A percentile compares a stretch with the other conserved stretches of the same genome.
phyloP scores from a whole-genome alignment of 1,139 yeast genomes.

The Meyerozyma guilliermondii region DNA sequence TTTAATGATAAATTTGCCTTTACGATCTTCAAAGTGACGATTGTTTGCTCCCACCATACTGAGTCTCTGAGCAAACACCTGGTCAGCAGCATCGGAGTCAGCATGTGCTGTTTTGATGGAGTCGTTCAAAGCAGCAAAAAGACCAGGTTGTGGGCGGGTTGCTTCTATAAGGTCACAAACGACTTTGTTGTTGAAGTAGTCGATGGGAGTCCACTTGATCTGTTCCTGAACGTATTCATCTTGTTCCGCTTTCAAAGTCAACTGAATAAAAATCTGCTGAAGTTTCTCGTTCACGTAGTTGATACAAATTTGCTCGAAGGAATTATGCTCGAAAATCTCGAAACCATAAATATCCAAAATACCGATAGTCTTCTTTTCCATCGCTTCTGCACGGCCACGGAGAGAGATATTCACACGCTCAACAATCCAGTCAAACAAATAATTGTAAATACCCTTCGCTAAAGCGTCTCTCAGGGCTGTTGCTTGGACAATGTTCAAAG shows the following conservation, averaged over 20 bases:
- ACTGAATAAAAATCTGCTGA: conserved; percentile 94
- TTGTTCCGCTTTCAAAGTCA: conserved; percentile 94
- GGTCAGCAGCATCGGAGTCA: conserved; percentile 95
- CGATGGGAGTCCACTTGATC: conserved; percentile 96
- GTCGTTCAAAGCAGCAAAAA: conserved; percentile 94
- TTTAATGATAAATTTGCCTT: conserved; percentile 81
- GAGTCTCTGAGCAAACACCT: conserved; percentile 88
- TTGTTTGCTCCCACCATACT: conserved; percentile 74
- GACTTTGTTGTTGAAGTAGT: conserved; percentile 91
- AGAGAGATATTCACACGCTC: conserved; percentile 78
- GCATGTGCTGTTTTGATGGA: conserved; percentile 99
- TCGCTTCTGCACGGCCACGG: conserved; percentile 39
- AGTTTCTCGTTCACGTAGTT: conserved; percentile 95
- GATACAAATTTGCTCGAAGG: conserved; percentile 95
- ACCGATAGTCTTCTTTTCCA: conserved; percentile 69
- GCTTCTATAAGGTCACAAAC: conserved; percentile 97
- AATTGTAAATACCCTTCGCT: conserved; percentile 91
- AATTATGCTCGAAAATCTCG: conserved; percentile 94
- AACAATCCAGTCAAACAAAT: conserved; percentile 97
- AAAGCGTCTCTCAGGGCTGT: conserved; percentile 91
- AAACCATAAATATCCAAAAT: conserved; percentile 97
- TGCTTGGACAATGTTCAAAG: conserved; percentile 88
- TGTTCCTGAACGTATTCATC: conserved; percentile 95
- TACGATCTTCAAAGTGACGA: conserved; percentile 86
- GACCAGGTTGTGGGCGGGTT: conserved; percentile 86